phyloP scores from a whole-genome alignment of 768 basidiomycete genomes.

The Saitozyma sp. region DNA sequence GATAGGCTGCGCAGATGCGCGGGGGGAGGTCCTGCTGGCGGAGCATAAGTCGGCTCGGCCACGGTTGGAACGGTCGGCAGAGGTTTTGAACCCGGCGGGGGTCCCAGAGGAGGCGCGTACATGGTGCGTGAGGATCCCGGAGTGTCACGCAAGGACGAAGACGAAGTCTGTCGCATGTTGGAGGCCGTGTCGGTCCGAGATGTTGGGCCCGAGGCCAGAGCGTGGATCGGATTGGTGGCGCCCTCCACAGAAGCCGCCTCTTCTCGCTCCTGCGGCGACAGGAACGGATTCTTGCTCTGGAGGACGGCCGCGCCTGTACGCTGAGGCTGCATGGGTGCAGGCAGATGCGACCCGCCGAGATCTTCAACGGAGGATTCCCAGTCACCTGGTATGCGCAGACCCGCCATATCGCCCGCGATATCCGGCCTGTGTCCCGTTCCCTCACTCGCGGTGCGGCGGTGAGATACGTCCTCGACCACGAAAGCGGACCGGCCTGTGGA shows the following conservation, averaged over 20 bases:
- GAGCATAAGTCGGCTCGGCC: slow-evolving; percentile 14
- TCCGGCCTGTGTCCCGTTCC: too few species aligned
- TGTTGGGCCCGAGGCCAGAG: too few species aligned
- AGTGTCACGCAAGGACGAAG: slow-evolving; percentile 5
- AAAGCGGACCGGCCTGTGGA: too few species aligned
- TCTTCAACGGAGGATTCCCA: too few species aligned
- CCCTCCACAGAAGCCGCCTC: neutral
- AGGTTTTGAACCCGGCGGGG: slow-evolving; percentile 7
- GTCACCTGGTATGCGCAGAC: too few species aligned
- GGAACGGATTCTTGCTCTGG: slow-evolving; percentile 47
- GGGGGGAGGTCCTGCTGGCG: slow-evolving; percentile 33
- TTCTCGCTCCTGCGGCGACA: slow-evolving; percentile 33
- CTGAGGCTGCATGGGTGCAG: too few species aligned
- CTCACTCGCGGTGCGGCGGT: too few species aligned
- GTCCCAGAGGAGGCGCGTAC: neutral
- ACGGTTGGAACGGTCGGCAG: neutral
- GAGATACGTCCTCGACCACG: too few species aligned
- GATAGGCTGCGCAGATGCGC: neutral
- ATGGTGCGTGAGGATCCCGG: slow-evolving; percentile 17
- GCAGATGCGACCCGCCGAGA: too few species aligned
- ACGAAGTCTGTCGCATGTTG: slow-evolving; percentile 2
- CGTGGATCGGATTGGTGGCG: too few species aligned
- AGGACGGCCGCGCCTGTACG: neutral
- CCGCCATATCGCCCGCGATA: too few species aligned
- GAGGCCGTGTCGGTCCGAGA: neutral